Base-by-base conservation (phyloP, 2,329 filamentous ascomycete species). In the Colletotrichum sp. region DNA sequence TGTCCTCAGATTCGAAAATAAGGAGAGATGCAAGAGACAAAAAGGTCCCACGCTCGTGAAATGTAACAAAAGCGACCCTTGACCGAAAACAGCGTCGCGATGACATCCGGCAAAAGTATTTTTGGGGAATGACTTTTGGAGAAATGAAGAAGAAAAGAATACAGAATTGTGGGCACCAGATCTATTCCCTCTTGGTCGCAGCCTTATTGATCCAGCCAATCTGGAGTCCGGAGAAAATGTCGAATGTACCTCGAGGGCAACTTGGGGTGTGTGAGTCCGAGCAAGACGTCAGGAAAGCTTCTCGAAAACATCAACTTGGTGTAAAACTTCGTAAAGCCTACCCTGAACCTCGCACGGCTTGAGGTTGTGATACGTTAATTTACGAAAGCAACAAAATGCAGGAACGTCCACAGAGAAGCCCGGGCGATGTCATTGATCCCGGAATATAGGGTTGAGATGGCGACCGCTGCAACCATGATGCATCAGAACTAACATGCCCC, bases 351-450 rank as follows among this genome's bases (percentile, higher is more conserved):
- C 30, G 13, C 21, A 36, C 16, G 9, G 9, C 32, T 21, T 24
- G 21, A 24, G 16, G n/a, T 28, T 55, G 64, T 73, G 64, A 76
- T 76, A 76, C 73, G 73, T 39, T 36, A 18, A 55, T 49, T 69
- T 76, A 76, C 73, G 73, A 65, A 62, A 62, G 32, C 36, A 24
- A 24, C 39, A 24, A 9, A 44, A 60, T 69, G 44, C 70, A 76
- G 63, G 44, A 59, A 69, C 44, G 34, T 4, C 30, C 28, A 63
- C 21, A 18, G 18, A n/a, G 26, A 57, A 55, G 55, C 30, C 32
- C 63, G 63, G 24, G n/a, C 55, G 69, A 64, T 72, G 26, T 30
- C 24, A 55, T 72, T 26, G 69, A 67, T 28, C 34, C 28, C 60
- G 24, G 30, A 63, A 7, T 44, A 16, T 30, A 44, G 36, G 60